These are phyloP conservation scores for Fistulina hepatica DNA, from an alignment of 1,284 basidiomycete genomes.

Conservation along the genomic window DNA sequence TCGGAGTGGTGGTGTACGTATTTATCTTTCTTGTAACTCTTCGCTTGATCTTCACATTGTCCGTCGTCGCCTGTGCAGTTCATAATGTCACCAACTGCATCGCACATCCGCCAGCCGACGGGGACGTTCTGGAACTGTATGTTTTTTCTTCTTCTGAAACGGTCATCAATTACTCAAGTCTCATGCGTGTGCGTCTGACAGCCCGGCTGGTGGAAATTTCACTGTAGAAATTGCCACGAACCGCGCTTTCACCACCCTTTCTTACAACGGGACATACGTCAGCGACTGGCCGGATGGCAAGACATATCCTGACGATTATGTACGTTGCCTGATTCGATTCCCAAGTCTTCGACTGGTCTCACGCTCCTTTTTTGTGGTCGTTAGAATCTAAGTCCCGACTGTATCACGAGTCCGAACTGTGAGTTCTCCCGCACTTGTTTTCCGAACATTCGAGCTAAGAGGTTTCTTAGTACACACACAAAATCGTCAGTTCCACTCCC, in stretches of 20 bases:
- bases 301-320: slow-evolving; percentile 26
- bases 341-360: no score
- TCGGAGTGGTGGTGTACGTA: not conserved
- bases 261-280: slow-evolving; percentile 25
- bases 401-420: slow-evolving; percentile 32
- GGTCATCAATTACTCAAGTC: no score
- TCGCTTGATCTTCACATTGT: no score
- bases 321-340: no score
- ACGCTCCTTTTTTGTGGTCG: no score
- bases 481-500: no score
- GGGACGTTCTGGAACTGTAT: slow-evolving; percentile 35
- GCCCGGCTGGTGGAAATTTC: slow-evolving; percentile 34
- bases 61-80: no score
- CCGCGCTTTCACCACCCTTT: slow-evolving; percentile 30
- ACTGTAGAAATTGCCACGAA: slow-evolving; percentile 33
- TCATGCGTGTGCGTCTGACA: slow-evolving; percentile 15
- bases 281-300: slow-evolving; percentile 32
- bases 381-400: no score
- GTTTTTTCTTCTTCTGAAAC: slow-evolving; percentile 11
- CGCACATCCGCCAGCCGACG: slow-evolving; percentile 31
- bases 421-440: no score
- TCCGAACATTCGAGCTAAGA: no score
- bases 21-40: not conserved
- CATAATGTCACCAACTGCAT: slow-evolving; percentile 31
- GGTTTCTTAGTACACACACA: no score